phyloP scores from a whole-genome alignment of 306 rosid genomes.

The Prunus salicina region DNA sequence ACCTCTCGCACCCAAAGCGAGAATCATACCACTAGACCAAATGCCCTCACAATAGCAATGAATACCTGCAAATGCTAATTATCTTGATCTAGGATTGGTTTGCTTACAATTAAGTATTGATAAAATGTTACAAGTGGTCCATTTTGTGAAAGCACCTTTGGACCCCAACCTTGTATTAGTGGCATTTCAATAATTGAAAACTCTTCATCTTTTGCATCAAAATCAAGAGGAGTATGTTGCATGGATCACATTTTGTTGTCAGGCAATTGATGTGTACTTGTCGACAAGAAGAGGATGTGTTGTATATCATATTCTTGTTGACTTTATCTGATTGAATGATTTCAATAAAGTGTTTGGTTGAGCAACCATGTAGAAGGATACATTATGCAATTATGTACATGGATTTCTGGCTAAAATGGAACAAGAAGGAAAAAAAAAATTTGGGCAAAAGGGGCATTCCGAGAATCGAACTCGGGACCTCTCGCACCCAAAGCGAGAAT shows the following conservation, averaged over 20 bases:
- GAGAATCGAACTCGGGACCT: constrained; percentile 52
- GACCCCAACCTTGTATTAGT: too few species aligned
- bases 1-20: constrained; percentile 59
- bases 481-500: constrained; percentile 64
- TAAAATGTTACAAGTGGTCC: too few species aligned
- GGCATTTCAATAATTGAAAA: too few species aligned
- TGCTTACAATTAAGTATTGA: too few species aligned
- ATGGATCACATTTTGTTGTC: too few species aligned
- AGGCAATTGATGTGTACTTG: too few species aligned
- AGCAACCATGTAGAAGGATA: too few species aligned
- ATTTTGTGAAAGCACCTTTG: too few species aligned
- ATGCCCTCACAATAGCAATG: not conserved
- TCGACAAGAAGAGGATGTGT: too few species aligned
- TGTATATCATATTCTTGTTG: too few species aligned
- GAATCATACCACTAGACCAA: constrained; percentile 55
- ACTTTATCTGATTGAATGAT: not conserved
- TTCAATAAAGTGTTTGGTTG: not conserved
- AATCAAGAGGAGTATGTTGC: not conserved
- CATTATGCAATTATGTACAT: too few species aligned
- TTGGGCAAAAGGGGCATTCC: constrained; percentile 17
- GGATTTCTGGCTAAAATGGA: not conserved
- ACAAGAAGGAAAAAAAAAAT: not conserved
- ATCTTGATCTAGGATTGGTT: not conserved
- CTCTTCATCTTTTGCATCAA: too few species aligned
- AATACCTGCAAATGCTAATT: not conserved